Evolutionary conservation across 495 filamentous ascomycete species (phyloP), one percentile per base, ranked within the genome.

Genomic region (Ramalina peruviana): DNA sequence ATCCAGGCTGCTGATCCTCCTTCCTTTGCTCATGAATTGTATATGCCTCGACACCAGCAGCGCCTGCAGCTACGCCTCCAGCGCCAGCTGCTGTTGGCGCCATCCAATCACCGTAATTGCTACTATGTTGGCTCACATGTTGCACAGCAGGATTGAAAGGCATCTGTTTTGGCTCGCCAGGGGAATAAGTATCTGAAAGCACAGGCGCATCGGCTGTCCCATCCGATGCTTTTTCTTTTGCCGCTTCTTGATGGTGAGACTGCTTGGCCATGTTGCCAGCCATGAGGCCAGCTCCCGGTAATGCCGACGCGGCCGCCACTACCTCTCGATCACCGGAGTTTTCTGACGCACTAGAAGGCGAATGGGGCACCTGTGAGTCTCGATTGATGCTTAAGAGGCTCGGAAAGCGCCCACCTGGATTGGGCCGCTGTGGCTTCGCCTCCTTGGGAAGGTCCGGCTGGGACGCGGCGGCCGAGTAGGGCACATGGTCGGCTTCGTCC

Each of bases 401-500:
- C 58, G 88, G 88, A 67, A 95, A 95, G 54, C 86, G 80, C 65
- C 88, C 88, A 72, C 88, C 88, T 74, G 84, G 76, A 64, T 81
- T 78, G 48, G 82, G 82, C 56, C 87, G 82, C 58, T 73, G 58
- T 55, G 45, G 56, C 52, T 67, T 65, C 33, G 61, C 52, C 38
- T 78, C 76, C 56, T 69, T 66, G 36, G 65, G 65, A 36, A 55
- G 63, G 30, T 67, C 69, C 20, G 74, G 70, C 23, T 74, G 70
- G 5, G 76, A 76, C 43, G 67, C 64, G 6, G 63, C 69, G 17
- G 77, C 74, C 13, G 81, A 77, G 64, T 86, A 90, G 3, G 85
- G 83, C n/a, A 74, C 73, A 45, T 65, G 61, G 54, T 84, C 80
- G 42, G 86, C 87, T 60, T 95, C 88, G 57, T 94, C 88, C 54